Conservation (phyloP, 345 rosid species). For the Aegle marmelos region DNA sequence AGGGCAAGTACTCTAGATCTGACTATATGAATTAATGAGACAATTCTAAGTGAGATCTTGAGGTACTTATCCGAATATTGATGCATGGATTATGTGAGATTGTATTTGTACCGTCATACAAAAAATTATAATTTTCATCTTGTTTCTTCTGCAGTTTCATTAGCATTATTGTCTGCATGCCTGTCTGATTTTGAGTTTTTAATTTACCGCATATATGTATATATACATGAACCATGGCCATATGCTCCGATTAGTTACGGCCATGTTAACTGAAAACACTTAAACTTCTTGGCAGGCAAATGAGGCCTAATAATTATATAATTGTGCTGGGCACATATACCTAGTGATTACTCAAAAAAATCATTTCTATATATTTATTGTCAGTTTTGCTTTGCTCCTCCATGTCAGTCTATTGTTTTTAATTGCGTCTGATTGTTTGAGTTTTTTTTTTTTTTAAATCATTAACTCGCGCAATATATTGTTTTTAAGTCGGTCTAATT, state of each 20-base stretch:
- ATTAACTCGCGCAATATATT: no score
- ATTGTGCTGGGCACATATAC: background rate
- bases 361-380: no score
- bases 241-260: background rate
- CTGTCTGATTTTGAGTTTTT: background rate
- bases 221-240: background rate
- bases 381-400: background rate
- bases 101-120: conserved; percentile 10
- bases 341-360: background rate
- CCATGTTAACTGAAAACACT: background rate
- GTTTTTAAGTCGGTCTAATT: background rate
- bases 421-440: no score
- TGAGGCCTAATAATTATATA: background rate
- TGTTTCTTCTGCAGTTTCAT: background rate
- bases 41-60: conserved; percentile 94
- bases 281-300: background rate
- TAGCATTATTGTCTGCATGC: background rate
- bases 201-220: background rate
- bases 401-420: background rate
- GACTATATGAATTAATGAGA: conserved; percentile 72
- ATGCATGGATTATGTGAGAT: conserved; percentile 2
- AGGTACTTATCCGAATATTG: conserved; percentile 58
- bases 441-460: no score
- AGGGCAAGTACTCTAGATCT: conserved; percentile 92
- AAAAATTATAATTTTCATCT: conserved; percentile 1